Base-by-base conservation (phyloP, 1,284 basidiomycete genomes). In the Irpex rosettiformis region DNA sequence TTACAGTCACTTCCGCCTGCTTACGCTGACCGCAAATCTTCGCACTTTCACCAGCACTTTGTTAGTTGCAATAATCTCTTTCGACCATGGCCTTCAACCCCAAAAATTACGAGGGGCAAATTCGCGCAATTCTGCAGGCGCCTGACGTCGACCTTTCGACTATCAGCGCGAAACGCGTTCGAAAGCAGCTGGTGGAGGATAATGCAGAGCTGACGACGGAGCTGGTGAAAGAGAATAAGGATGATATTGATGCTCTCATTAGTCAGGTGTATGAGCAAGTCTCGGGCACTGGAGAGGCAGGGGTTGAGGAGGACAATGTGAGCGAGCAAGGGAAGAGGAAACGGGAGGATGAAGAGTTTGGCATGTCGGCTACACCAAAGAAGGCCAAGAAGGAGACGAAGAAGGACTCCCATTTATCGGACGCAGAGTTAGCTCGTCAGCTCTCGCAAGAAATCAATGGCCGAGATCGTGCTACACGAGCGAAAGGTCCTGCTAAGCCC, bases 151-250 rank as follows among this genome's bases (percentile, higher is more conserved):
- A 92, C 76, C 79, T 92, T 65, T 62, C 75, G 48, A 88, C 85
- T 47, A 89, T 92, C 72, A 89, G 85, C 67, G 89, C 89, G 55
- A 91, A 88, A 74, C 83, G 85, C 74, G 89, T 92, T 65, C 81
- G 89, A 62, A 83, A 83, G 62, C 79, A 82, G 67, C 75, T 91
- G 45, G 69, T 82, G 60, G 79, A 77, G 55, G 69, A 78, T 58
- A 78, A 81, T 60, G 73, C 80, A 25, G 71, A 76, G 6, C 67
- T 90, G 53, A 83, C 84, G 4, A 58, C 77, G 21, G 82, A 84
- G 47, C 73, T 79, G 60, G 64, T 91, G 55, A 85, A 81, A 64
- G 77, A 80, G 63, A 74, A 85, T 70, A 88, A 84, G 66, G 69
- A 73, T 10, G 79, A 77, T 21, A 77, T 91, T 48, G 83, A 90